phyloP scores from a whole-genome alignment of 176 grass and related monocot genomes.

The Oryza meyeriana region DNA sequence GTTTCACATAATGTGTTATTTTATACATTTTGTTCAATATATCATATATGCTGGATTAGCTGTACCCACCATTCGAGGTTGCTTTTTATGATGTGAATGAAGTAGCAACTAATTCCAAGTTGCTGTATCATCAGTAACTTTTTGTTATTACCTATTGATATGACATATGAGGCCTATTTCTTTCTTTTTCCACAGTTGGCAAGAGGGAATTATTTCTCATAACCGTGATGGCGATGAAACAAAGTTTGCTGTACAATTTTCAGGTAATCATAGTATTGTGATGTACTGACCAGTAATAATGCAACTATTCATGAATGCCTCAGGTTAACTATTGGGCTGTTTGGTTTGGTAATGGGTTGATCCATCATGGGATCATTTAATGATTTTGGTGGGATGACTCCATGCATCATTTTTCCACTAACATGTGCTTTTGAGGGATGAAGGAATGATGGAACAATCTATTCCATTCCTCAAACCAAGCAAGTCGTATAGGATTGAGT shows the following conservation, averaged over 20 bases:
- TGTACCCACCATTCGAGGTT: not conserved
- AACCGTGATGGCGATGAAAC: conserved; percentile 54
- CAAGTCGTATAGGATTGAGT: not conserved
- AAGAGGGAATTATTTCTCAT: conserved; percentile 76
- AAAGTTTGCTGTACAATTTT: conserved; percentile 66
- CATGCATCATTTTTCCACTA: not conserved
- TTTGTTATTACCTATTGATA: conserved; percentile 7
- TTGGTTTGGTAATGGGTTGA: not conserved
- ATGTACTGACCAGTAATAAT: not conserved
- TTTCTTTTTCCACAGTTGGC: conserved; percentile 70
- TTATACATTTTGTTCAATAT: not conserved
- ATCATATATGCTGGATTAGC: not conserved
- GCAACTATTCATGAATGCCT: not conserved
- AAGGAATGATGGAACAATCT: no score
- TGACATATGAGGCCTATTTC: conserved; percentile 31
- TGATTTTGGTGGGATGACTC: not conserved
- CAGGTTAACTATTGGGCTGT: not conserved
- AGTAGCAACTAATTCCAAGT: not conserved
- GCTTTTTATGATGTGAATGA: not conserved
- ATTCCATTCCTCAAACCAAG: no score
- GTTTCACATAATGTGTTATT: not conserved
- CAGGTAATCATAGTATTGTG: conserved; percentile 47
- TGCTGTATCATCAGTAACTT: not conserved
- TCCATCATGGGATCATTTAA: not conserved
- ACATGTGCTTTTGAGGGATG: no score